Conservation (phyloP, 129 eudicot species). For the Arctium minus region DNA sequence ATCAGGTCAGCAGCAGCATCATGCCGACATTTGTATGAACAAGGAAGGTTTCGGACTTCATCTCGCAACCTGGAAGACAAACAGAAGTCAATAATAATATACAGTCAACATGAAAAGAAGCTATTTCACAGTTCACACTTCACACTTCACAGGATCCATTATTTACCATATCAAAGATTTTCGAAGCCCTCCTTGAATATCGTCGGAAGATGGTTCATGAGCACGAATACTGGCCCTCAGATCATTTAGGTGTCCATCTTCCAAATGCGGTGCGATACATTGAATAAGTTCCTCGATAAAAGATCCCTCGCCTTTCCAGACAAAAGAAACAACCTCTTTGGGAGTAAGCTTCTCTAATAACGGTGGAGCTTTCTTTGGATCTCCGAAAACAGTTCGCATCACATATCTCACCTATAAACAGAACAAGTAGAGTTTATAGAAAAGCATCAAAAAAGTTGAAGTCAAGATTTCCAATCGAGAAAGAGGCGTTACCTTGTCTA, state of each 20-base stretch:
- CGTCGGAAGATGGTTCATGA: slow-evolving; percentile 83
- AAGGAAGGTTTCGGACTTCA: slow-evolving; percentile 86
- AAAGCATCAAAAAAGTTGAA: neutral
- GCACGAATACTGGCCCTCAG: slow-evolving; percentile 64
- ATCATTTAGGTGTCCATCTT: slow-evolving; percentile 50
- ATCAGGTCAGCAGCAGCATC: slow-evolving; percentile 99
- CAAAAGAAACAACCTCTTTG: slow-evolving; percentile 57
- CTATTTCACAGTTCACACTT: neutral
- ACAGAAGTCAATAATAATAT: neutral
- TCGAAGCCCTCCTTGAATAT: slow-evolving; percentile 53
- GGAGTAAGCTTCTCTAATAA: slow-evolving; percentile 80
- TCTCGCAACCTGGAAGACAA: slow-evolving; percentile 78
- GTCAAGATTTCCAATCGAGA: neutral
- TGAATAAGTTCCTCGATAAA: slow-evolving; percentile 75
- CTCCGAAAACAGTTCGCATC: slow-evolving; percentile 79
- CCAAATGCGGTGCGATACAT: slow-evolving; percentile 80
- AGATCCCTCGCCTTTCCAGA: slow-evolving; percentile 97
- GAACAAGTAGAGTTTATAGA: neutral
- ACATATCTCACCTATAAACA: slow-evolving; percentile 82
- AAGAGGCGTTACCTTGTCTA: slow-evolving; percentile 67
- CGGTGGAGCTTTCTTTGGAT: slow-evolving; percentile 95
- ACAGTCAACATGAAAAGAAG: neutral
- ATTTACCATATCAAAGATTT: slow-evolving; percentile 80
- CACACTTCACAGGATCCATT: neutral
- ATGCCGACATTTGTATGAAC: slow-evolving; percentile 74